Base-by-base conservation (phyloP, 1,139 yeast genomes). In the Meyerozyma athensensis region DNA sequence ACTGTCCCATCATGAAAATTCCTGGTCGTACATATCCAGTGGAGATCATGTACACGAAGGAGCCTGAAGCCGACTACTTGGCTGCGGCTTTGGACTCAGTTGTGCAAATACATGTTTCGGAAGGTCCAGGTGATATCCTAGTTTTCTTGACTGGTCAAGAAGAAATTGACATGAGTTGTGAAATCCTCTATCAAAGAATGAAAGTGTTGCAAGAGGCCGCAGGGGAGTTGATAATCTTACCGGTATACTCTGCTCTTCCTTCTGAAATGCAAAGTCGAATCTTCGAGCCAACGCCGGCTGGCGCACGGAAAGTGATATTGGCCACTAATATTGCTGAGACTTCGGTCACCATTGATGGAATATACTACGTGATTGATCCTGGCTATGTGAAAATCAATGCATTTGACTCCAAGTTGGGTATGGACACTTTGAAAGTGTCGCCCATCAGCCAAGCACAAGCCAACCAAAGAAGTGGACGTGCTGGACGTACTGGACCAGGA, bases 1-100 rank as follows among this genome's bases (percentile, higher is more conserved):
- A 71, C 35, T 89, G 97, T 53, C 97, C 97, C 0, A 74, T 92
- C 26, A 61, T 89, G 43, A 79, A 72, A 36, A 86, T 90, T 41
- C 95, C 96, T 0, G 97, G 97, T 12, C 68, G 95, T 46, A 86
- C 96, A 0, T 87, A 68, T 54, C 97, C 97, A 0, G 97, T 90
- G 2, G 95, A 86, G 38, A 72, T 86, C 1, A 54, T 81, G 44
- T 87, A 84, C 54, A 75, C 95, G 0, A 77, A 77, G 44, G 79
- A 82, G 41, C 96, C 97, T 0, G 95, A 86, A 51, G 63, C 80
- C 62, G 97, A 90, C 58, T 90, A 90, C 56, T 65, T 87, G 36
- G 86, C 84, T 28, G 86, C 95, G 0, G 79, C 92, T 0, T 65
- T 87, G 36, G 90, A 86, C 55, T 77, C 95, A 2, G 86, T 86